Base-by-base conservation (phyloP, 805 yeast genomes). In the Myxozyma mucilagina region DNA sequence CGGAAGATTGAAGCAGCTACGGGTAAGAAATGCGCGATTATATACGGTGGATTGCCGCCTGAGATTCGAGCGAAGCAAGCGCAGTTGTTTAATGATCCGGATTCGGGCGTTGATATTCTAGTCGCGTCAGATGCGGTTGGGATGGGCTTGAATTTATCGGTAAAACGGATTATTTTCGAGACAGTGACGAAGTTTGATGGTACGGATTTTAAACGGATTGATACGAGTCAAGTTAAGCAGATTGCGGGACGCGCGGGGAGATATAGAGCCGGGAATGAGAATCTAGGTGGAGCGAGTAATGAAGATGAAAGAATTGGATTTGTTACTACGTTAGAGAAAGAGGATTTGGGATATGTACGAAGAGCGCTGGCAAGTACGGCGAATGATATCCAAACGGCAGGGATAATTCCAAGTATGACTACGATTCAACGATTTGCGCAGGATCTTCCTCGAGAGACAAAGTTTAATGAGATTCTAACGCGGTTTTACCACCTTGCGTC, bases 121-220 rank as follows among this genome's bases (percentile, higher is more conserved):
- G 89, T 94, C 6, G 98, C 99, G 0, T 89, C 97, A 1, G 98
- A 94, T 76, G 99, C 99, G 0, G 85, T 94, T 64, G 99, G 99
- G 1, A 93, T 94, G 97, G 99, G 99, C 0, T 79, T 94, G 56
- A 94, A 94, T 70, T 78, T 94, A 69, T 53, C 89, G 31, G 92
- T 94, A 66, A 84, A 85, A 60, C 77, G 98, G 61, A 82, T 94
- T 4, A 81, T 94, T 0, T 92, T 94, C 71, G 83, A 87, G 16
- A 80, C 86, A 0, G 76, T 82, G 32, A 72, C 72, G 52, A 94
- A 94, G 73, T 92, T 82, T 68, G 83, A 90, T 70, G 97, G 97
- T 5, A 71, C 69, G 13, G 74, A 72, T 14, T 74, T 78, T 61
- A 74, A 73, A 8, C 71, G 71, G 0, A 72, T 94, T 35, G 77